A percentile compares a stretch with the other conserved stretches of the same genome.
phyloP scores from a whole-genome alignment of 306 rosid species.

The Canavalia gladiata region DNA sequence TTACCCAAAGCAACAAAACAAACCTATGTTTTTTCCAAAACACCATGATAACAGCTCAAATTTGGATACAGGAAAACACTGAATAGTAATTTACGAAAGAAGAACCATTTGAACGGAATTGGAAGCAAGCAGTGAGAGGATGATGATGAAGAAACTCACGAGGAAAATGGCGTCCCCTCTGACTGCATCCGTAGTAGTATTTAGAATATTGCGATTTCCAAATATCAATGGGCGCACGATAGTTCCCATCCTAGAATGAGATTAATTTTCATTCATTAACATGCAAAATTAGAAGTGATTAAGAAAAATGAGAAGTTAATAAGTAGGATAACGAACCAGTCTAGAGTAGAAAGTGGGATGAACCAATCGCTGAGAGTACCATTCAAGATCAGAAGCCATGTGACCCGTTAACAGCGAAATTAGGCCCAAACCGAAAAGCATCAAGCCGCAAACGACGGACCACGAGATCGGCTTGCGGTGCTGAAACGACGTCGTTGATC shows the following conservation, averaged over 20 bases:
- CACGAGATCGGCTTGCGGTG: conserved; percentile 65
- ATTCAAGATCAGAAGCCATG: conserved; percentile 93
- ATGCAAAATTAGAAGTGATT: neutral
- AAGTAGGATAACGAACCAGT: conserved; percentile 55
- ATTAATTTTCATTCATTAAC: neutral
- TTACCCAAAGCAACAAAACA: neutral
- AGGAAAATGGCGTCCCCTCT: conserved; percentile 69
- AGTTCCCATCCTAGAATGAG: conserved; percentile 58
- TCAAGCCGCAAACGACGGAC: conserved; percentile 74
- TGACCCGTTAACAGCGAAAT: conserved; percentile 92
- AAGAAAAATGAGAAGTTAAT: neutral
- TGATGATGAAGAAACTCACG: conserved; percentile 60
- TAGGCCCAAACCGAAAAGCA: conserved; percentile 86
- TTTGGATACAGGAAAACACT: neutral
- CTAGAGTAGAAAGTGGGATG: conserved; percentile 67
- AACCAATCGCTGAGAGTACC: conserved; percentile 85
- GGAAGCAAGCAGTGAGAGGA: too few species aligned
- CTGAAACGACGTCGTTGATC: conserved; percentile 56
- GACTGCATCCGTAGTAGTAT: conserved; percentile 77
- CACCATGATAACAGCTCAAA: neutral
- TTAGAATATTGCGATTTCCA: conserved; percentile 88
- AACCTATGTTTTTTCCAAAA: neutral
- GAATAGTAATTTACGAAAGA: neutral
- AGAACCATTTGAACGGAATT: neutral
- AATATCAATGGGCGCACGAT: conserved; percentile 68